Evolutionary conservation across 176 grass and related monocot genomes (phyloP), one percentile per base, ranked within the genome.

Genomic region (Dendrocalamus sinicus): DNA sequence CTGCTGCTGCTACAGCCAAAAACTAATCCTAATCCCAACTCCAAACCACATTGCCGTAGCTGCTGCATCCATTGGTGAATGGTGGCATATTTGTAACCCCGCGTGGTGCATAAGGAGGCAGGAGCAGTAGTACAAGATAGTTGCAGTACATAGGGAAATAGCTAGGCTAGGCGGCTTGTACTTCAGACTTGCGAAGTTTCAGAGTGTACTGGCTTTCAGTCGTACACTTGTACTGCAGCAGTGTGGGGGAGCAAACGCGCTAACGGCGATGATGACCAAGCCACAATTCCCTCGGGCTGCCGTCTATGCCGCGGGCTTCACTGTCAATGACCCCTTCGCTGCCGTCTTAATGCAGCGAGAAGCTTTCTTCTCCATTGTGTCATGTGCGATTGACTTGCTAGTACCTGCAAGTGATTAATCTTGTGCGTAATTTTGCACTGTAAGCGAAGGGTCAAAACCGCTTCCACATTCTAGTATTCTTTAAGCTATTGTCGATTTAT

Each of bases 201-300:
- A 0, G n/a, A 10, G 57, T 85, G 84, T 82, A 86, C 83, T 90
- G 47, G 46, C 16, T 39, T 70, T 78, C 53, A 37, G 44, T 53
- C 52, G 86, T 88, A 77, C 86, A 51, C 63, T 50, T 86, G 89
- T 91, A 91, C 89, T 87, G 73, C 89, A 73, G 77, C 32, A 41
- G 7, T 50, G 59, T 22, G 30, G 30, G 10, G 32, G 28, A 39
- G 28, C 30, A 22, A 7, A 58, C 66, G 8, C 11, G 37, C 65
- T 16, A 65, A 80, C 75, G 75, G 47, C 72, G 53, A 83, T 11
- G 24, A 64, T 11, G 24, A 64, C 13, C 8, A 61, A 26, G 83
- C 68, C 77, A 81, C 77, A 23, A 23, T 37, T 46, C 77, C 48
- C 11, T 69, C 5, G 59, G n/a, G 32, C 67, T 23, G 43, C 30